Evolutionary conservation across 1,284 basidiomycete genomes (phyloP).

Genomic region (Omphalotus olearius): DNA sequence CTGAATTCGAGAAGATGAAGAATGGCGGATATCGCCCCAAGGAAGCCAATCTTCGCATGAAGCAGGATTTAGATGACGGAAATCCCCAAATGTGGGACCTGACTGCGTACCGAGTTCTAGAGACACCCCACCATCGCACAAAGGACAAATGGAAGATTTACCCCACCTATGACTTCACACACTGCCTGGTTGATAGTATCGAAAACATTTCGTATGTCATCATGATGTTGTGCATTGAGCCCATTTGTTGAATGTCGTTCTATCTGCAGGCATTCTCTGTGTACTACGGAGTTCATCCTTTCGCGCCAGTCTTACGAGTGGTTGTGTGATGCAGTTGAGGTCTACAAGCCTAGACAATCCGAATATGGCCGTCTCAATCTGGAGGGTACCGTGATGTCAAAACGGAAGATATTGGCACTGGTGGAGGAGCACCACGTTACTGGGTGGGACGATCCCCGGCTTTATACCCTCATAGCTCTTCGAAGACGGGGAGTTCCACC

Average conservation of each 20-base stretch:
- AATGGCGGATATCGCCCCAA: constrained; percentile 87
- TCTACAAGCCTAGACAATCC: constrained; percentile 98
- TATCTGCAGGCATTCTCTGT: constrained; percentile 83
- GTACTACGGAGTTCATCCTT: constrained; percentile 96
- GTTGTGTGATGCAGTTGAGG: constrained; percentile 94
- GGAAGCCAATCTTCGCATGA: constrained; percentile 94
- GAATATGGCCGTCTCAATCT: constrained; percentile 95
- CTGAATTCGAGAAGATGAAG: constrained; percentile 93
- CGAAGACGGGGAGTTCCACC: constrained; percentile 94
- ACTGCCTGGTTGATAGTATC: constrained; percentile 97
- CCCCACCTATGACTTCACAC: constrained; percentile 98
- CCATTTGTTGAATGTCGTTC: background rate
- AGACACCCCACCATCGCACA: constrained; percentile 92
- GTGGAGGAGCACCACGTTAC: constrained; percentile 83
- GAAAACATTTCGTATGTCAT: constrained; percentile 93
- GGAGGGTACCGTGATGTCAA: constrained; percentile 96
- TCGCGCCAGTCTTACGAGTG: constrained; percentile 98
- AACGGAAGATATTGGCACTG: constrained; percentile 91
- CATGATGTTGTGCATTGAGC: background rate
- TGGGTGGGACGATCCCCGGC: constrained; percentile 98
- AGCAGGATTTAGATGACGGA: constrained; percentile 89
- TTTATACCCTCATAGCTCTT: constrained; percentile 96
- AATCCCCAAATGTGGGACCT: constrained; percentile 99
- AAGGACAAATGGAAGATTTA: constrained; percentile 92
- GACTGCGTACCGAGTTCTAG: constrained; percentile 92